phyloP scores from a whole-genome alignment of 371 early-diverging fungal species.

The Phascolomyces articulosus region DNA sequence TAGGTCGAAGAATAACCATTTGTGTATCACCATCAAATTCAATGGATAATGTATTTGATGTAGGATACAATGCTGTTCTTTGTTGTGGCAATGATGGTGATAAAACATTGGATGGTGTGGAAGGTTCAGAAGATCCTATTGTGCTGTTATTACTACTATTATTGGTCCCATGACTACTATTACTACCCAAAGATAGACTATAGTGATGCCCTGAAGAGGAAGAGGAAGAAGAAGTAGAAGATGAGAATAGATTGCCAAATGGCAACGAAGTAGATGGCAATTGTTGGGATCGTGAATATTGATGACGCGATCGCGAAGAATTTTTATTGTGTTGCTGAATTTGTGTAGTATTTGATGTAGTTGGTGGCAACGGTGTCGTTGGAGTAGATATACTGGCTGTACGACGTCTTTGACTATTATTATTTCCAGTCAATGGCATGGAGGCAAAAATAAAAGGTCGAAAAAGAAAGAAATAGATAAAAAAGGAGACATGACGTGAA shows the following conservation, averaged over 20 bases:
- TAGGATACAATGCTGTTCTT: not conserved
- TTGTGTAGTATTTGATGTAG: not conserved
- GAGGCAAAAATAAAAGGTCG: not conserved
- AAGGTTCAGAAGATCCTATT: not conserved
- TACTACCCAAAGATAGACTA: constrained; percentile 11
- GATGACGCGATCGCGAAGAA: constrained; percentile 13
- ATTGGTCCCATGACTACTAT: not conserved
- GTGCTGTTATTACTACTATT: no score
- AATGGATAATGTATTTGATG: constrained; percentile 1
- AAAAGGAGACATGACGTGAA: not conserved
- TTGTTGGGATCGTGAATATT: constrained; percentile 20
- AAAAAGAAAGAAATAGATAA: not conserved
- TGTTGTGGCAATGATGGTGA: not conserved
- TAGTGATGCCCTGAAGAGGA: constrained; percentile 9
- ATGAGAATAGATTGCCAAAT: not conserved
- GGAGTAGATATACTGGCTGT: not conserved
- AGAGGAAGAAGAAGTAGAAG: no score
- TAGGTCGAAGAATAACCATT: constrained; percentile 41
- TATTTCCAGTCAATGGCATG: not conserved
- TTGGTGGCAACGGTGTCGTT: not conserved
- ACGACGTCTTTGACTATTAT: not conserved
- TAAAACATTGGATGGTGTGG: not conserved
- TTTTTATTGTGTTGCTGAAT: no score
- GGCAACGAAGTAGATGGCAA: constrained; percentile 13
- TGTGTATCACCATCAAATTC: constrained; percentile 43